phyloP scores from a whole-genome alignment of 1,139 yeast genomes.

The Diutina scorzettiae region DNA sequence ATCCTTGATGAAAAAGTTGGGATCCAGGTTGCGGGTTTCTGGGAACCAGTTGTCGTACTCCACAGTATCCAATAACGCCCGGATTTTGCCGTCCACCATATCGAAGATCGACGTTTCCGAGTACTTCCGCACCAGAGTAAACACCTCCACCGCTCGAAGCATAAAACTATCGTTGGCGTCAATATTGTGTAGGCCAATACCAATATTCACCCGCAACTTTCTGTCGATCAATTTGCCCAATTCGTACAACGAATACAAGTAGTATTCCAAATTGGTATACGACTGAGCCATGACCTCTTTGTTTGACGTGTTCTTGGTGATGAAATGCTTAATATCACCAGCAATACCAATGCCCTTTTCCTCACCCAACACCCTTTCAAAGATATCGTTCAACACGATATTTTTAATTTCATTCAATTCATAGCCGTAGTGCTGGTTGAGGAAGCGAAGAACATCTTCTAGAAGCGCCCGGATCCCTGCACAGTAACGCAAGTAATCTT shows the following conservation, averaged over 20 bases:
- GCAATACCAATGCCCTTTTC: constrained; percentile 45
- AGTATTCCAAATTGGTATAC: constrained; percentile 77
- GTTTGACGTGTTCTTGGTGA: constrained; percentile 49
- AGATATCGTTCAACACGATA: constrained; percentile 43
- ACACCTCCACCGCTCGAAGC: constrained; percentile 33
- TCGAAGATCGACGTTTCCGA: constrained; percentile 78
- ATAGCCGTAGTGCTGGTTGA: constrained; percentile 51
- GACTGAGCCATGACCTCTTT: constrained; percentile 90
- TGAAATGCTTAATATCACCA: constrained; percentile 49
- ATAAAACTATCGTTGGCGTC: constrained; percentile 27
- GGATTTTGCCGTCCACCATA: constrained; percentile 67
- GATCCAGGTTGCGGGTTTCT: constrained; percentile 36
- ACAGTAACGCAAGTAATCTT: constrained; percentile 78
- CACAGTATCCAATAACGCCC: constrained; percentile 71
- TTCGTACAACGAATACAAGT: constrained; percentile 50
- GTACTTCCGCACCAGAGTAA: constrained; percentile 50
- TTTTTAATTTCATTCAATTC: constrained; percentile 33
- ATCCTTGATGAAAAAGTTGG: constrained; percentile 69
- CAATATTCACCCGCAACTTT: constrained; percentile 40
- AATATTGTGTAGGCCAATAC: constrained; percentile 33
- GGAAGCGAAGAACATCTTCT: constrained; percentile 47
- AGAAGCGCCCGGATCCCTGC: constrained; percentile 59
- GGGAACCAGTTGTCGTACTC: constrained; percentile 74
- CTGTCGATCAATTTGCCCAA: constrained; percentile 36
- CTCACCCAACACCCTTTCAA: constrained; percentile 58